Base-by-base conservation (phyloP, 805 yeast species). In the Wickerhamomyces kurtzmanii region DNA sequence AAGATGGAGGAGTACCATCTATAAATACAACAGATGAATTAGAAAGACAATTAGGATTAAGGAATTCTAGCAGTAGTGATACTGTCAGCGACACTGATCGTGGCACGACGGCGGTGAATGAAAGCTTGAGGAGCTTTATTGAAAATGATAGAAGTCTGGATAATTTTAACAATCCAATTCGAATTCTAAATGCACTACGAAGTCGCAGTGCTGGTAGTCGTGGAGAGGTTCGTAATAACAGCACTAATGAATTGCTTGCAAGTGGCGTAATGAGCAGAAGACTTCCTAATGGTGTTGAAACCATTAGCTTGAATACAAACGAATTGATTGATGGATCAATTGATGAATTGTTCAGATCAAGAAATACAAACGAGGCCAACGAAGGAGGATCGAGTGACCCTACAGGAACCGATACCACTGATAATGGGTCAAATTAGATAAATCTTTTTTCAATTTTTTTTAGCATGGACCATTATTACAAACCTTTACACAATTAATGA, bases 1-100 rank as follows among this genome's bases (percentile, higher is more conserved):
- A n/a, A n/a, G n/a, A n/a, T n/a, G n/a, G n/a, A n/a, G n/a, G n/a
- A n/a, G n/a, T n/a, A n/a, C n/a, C n/a, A n/a, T n/a, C n/a, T n/a
- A n/a, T n/a, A n/a, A n/a, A n/a, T n/a, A n/a, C n/a, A n/a, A n/a
- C n/a, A n/a, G n/a, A n/a, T n/a, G n/a, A n/a, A n/a, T n/a, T n/a
- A n/a, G n/a, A n/a, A n/a, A 43, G 41, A 22, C 58, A 54, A 30
- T 27, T 54, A 15, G 37, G 48, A 0, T 28, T 50, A n/a, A 29
- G 43, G 17, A 37, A 36, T 8, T 31, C 34, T 5, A 40, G 39
- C 11, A 39, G 31, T 17, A 42, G 38, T 17, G 49, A 42, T 23
- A 38, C 47, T n/a, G 38, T 44, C 3, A 43, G 47, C 1, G 49
- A 51, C 25, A 34, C 37, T 4, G 50, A 50, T 22, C 28, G 49